These are phyloP conservation scores for Penicillium subrubescens DNA, from an alignment of 495 filamentous ascomycete genomes.

Conservation along the genomic window DNA sequence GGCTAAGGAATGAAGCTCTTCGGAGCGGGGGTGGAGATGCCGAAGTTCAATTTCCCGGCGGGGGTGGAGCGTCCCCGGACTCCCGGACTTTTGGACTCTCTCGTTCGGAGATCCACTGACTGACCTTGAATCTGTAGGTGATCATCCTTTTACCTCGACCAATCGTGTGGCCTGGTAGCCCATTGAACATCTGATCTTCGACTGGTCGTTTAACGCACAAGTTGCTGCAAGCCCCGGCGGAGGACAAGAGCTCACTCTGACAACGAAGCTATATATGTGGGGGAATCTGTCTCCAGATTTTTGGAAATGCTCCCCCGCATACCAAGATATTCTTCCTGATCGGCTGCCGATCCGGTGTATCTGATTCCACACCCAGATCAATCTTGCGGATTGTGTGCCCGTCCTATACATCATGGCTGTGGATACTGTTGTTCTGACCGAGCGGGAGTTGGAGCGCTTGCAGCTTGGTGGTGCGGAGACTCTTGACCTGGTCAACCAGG, in stretches of 20 bases:
- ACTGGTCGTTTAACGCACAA: not conserved
- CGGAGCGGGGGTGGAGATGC: slow-evolving; percentile 2
- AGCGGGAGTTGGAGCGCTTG: slow-evolving; percentile 24
- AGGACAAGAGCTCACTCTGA: not conserved
- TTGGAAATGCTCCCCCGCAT: not conserved
- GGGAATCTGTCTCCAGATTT: not conserved
- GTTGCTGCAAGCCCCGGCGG: not conserved
- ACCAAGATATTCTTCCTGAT: not conserved
- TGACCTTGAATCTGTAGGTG: not conserved
- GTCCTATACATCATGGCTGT: not conserved
- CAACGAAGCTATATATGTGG: not conserved
- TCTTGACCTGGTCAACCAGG: slow-evolving; percentile 27
- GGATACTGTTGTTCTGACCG: slow-evolving; percentile 21
- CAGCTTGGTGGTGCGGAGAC: slow-evolving; percentile 22
- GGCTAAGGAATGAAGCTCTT: not conserved
- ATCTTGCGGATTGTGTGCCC: not conserved
- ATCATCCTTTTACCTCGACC: not conserved
- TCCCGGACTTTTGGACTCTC: not conserved
- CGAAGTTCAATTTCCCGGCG: not conserved
- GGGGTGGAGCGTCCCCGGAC: not conserved
- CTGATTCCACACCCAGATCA: not conserved
- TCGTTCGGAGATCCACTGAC: not conserved
- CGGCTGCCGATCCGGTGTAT: not conserved
- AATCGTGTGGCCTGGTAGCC: not conserved
- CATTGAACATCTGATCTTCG: not conserved